A percentile compares a stretch with the other conserved stretches of the same genome.
Evolutionary conservation across 495 filamentous ascomycete species (phyloP).

Genomic region (Beverwykella pulmonaria): DNA sequence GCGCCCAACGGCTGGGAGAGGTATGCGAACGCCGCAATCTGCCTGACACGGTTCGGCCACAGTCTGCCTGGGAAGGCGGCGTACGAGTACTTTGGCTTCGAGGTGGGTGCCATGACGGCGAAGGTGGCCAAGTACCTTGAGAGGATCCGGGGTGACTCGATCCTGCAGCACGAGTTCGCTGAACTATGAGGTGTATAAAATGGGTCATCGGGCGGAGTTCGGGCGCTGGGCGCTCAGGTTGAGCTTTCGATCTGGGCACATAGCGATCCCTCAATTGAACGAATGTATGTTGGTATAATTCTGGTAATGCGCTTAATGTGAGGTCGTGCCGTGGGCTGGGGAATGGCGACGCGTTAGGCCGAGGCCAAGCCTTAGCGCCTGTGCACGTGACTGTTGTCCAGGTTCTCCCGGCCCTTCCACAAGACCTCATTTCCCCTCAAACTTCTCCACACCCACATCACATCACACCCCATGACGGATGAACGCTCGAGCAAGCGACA

Average conservation of each 20-base stretch:
- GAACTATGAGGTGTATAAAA: conserved; percentile 1
- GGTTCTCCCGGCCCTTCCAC: no score
- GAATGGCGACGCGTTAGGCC: not conserved
- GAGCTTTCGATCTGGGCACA: no score
- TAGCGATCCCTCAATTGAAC: no score
- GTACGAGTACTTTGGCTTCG: conserved; percentile 60
- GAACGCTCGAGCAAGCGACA: conserved; percentile 2
- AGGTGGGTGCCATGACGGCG: conserved; percentile 48
- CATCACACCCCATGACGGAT: conserved; percentile 3
- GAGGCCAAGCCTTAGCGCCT: conserved; percentile 1
- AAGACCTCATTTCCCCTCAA: not conserved
- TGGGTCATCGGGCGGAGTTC: not conserved
- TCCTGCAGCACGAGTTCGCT: conserved; percentile 7
- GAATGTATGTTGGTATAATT: no score
- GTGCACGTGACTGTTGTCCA: not conserved
- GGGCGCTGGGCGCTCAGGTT: not conserved
- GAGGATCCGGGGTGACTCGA: conserved; percentile 26
- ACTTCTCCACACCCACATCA: not conserved
- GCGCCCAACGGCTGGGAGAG: conserved; percentile 61
- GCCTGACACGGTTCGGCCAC: conserved; percentile 53
- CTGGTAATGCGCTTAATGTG: no score
- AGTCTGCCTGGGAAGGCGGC: conserved; percentile 56
- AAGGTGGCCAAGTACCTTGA: conserved; percentile 54
- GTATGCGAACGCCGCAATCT: conserved; percentile 58
- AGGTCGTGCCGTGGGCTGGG: not conserved